Evolutionary conservation across 768 basidiomycete genomes (phyloP), one percentile per base, ranked within the genome.

Genomic region (Kwoniella europaea): DNA sequence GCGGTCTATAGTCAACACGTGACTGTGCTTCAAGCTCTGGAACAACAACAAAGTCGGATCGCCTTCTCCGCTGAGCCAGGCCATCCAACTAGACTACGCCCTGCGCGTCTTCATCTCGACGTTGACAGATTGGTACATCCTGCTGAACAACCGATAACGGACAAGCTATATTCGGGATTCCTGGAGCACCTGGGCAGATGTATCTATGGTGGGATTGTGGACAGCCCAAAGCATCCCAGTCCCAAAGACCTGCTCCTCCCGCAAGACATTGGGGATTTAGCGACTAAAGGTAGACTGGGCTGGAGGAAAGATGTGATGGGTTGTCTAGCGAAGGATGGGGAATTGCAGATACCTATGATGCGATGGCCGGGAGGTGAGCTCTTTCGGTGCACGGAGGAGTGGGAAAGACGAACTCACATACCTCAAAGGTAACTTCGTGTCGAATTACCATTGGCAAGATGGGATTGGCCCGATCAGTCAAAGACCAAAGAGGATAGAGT

Each of bases 381-480:
- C 18, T 6, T n/a, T 27, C 29, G 27, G 50, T 13, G n/a, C 42
- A 55, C 18, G 50, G 18, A 58, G 61, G 42, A 60, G 46, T 29
- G n/a, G n/a, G 10, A 50, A 15, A 52, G 27, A 58, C 43, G 35
- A 59, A 54, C 56, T 3, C 27, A 16, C 46, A 35, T 15, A 53
- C 2, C 63, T 58, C 42, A 65, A 24, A 73, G 86, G 86, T 15
- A 88, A 88, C 74, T 88, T 87, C 71, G 87, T 87, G 13, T 87
- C 86, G 75, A 87, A 87, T 63, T 88, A 88, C 76, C 85, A 86
- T 18, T 88, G 88, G 88, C 86, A 88, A 81, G 88, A 89, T 82
- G 88, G 88, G 0, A 84, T 89, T 29, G 88, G 88, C 0, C 88
- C 88, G 3, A 84, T 84, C 46, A 85, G 85, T 41, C 69, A 83